These are phyloP conservation scores for Daldinia decipiens DNA, from an alignment of 495 filamentous ascomycete genomes.

Conservation along the genomic window DNA sequence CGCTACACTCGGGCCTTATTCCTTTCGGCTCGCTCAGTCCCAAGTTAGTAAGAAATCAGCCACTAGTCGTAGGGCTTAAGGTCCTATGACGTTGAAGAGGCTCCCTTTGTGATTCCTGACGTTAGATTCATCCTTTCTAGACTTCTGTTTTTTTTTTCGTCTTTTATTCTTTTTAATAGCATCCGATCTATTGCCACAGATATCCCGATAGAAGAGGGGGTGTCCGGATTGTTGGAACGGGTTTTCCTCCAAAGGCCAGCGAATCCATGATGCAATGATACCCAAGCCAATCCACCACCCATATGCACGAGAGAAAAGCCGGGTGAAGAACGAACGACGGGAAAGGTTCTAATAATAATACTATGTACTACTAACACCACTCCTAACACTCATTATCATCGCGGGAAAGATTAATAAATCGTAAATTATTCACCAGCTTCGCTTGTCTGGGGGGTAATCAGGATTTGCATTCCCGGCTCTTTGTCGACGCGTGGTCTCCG, in stretches of 20 bases:
- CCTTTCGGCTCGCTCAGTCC: slow-evolving; percentile 10
- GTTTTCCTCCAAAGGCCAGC: slow-evolving; percentile 16
- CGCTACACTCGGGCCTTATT: background rate
- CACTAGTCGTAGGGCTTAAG: slow-evolving; percentile 28
- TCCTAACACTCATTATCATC: background rate
- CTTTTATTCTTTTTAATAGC: slow-evolving; percentile 6
- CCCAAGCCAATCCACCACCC: slow-evolving; percentile 31
- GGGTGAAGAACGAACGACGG: slow-evolving; percentile 8
- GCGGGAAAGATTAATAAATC: slow-evolving; percentile 5
- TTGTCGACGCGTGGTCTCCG: slow-evolving; percentile 9
- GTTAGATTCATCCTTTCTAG: slow-evolving; percentile 4
- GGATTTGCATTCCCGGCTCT: slow-evolving; percentile 5
- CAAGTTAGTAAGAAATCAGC: slow-evolving; percentile 36
- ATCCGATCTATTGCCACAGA: background rate
- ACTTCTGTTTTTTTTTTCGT: background rate
- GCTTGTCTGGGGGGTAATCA: slow-evolving; percentile 1
- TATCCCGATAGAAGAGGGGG: slow-evolving; percentile 3
- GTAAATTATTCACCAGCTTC: slow-evolving; percentile 2
- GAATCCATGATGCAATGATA: slow-evolving; percentile 44
- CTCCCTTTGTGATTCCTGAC: slow-evolving; percentile 14
- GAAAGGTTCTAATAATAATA: background rate
- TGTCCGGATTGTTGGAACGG: slow-evolving; percentile 26
- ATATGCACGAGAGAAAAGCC: slow-evolving; percentile 13
- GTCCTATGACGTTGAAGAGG: slow-evolving; percentile 25
- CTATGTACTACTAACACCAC: too few species aligned